Base-by-base conservation (phyloP, 2,329 filamentous ascomycete species). In the Botrytis aclada region DNA sequence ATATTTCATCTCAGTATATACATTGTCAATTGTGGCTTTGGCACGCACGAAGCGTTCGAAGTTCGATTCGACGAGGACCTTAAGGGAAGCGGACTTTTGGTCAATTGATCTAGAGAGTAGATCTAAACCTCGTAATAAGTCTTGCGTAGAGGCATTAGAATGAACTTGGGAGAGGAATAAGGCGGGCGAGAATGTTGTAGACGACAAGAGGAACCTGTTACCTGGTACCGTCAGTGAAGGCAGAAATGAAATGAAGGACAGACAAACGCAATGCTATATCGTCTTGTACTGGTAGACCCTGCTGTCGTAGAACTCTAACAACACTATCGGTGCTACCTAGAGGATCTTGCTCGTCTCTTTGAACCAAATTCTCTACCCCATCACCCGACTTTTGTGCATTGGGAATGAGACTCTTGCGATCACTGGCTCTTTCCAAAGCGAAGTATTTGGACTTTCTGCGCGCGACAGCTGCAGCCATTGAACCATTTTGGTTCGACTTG, bases 1-100 rank as follows among this genome's bases (percentile, higher is more conserved):
- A 77, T 85, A 95, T 86, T 89, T 97, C 96, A 99, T 99, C 82
- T 99, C 96, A 75, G 91, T 97, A 83, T 99, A 99, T 70, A 99
- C 96, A 83, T 97, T 97, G 84, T 99, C 96, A 79, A 99, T 98
- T 12, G 95, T 98, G 29, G 95, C 93, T 82, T 99, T 99, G 61
- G 96, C 96, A 75, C 94, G 92, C 72, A 99, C 96, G 84, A 99
- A 99, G 77, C 95, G 92, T 83, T 99, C 97, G 81, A 99, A 99
- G 82, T 99, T 99, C 76, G 93, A 95, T 82, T 99, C 96, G 37
- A 99, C 96, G 29, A 99, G 87, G 18, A 97, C 93, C 81, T 99
- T 99, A 74, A 99, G 88, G 6, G 95, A 98, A 0, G 95, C 96
- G 0, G 95, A 98, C 82, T 99, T 99, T 83, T 98, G 93, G 79